Evolutionary conservation across 2,329 filamentous ascomycete species (phyloP).

Genomic region (Diaporthe vaccinii): DNA sequence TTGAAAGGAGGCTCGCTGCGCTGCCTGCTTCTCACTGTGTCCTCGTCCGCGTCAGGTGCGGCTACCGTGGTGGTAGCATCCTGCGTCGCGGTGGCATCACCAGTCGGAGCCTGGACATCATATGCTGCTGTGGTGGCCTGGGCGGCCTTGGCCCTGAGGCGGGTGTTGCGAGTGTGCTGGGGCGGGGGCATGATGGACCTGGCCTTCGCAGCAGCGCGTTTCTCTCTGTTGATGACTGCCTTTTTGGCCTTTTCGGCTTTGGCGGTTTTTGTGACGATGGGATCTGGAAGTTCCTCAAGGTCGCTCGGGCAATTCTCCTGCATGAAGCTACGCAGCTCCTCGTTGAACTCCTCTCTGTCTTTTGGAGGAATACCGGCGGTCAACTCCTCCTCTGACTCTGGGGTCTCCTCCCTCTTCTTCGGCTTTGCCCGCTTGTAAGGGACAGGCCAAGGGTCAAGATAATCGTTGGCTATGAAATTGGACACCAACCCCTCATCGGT

Average conservation of each 20-base stretch:
- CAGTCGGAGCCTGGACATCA: neutral
- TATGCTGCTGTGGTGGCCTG: neutral
- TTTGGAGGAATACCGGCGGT: slow-evolving; percentile 27
- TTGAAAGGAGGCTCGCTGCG: slow-evolving; percentile 8
- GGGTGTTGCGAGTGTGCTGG: slow-evolving; percentile 23
- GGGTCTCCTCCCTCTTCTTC: neutral
- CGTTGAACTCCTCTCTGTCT: slow-evolving; percentile 22
- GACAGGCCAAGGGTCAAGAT: neutral
- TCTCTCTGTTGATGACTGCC: slow-evolving; percentile 12
- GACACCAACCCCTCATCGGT: neutral
- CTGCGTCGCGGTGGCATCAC: neutral
- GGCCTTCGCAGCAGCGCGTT: slow-evolving; percentile 25
- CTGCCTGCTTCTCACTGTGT: slow-evolving; percentile 1
- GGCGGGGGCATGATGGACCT: neutral
- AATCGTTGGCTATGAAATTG: neutral
- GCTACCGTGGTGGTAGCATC: neutral
- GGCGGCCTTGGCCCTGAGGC: slow-evolving; percentile 17
- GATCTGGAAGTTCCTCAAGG: neutral
- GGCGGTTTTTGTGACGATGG: slow-evolving; percentile 5
- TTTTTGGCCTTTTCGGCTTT: slow-evolving; percentile 15
- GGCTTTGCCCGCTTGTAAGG: neutral
- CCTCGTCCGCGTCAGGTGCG: neutral
- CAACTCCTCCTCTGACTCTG: neutral
- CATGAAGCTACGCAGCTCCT: neutral
- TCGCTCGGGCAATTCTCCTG: neutral